Evolutionary conservation across 768 basidiomycete species (phyloP).

Genomic region (Trametes cinnabarina): DNA sequence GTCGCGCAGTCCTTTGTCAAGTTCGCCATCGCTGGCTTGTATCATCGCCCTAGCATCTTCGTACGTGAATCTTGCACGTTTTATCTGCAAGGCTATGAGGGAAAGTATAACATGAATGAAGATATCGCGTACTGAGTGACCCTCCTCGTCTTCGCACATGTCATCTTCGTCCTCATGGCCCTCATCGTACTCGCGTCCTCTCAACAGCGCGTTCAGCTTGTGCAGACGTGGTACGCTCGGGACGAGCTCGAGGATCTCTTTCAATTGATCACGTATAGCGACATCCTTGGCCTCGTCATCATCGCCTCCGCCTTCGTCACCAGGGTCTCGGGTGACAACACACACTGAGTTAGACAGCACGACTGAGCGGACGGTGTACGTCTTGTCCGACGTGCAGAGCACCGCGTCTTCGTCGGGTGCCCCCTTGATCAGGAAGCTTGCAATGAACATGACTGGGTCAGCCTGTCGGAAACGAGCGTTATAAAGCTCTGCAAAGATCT

Average conservation of each 20-base stretch:
- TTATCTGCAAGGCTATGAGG: constrained; percentile 24
- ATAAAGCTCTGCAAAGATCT: too few relatives aligned
- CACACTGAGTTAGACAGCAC: constrained; percentile 84
- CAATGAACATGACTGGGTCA: neutral
- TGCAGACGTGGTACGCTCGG: constrained; percentile 77
- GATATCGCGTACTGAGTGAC: neutral
- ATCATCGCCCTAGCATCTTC: constrained; percentile 60
- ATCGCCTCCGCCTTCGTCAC: constrained; percentile 33
- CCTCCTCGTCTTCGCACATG: constrained; percentile 28
- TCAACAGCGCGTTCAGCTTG: constrained; percentile 57
- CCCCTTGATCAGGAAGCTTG: constrained; percentile 79
- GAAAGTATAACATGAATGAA: too few relatives aligned
- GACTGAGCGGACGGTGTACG: constrained; percentile 84
- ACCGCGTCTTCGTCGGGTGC: constrained; percentile 82
- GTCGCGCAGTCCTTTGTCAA: constrained; percentile 61
- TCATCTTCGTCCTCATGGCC: constrained; percentile 48
- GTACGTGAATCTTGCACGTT: constrained; percentile 48
- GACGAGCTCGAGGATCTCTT: constrained; percentile 80
- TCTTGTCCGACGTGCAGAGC: constrained; percentile 77
- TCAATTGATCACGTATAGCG: constrained; percentile 76
- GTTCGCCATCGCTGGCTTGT: constrained; percentile 81
- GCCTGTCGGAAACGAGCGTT: too few relatives aligned
- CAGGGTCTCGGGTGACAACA: constrained; percentile 52
- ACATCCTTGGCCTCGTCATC: constrained; percentile 32
- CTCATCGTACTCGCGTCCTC: constrained; percentile 71